Conservation (phyloP, 306 rosid species). For the Rosa chinensis region DNA sequence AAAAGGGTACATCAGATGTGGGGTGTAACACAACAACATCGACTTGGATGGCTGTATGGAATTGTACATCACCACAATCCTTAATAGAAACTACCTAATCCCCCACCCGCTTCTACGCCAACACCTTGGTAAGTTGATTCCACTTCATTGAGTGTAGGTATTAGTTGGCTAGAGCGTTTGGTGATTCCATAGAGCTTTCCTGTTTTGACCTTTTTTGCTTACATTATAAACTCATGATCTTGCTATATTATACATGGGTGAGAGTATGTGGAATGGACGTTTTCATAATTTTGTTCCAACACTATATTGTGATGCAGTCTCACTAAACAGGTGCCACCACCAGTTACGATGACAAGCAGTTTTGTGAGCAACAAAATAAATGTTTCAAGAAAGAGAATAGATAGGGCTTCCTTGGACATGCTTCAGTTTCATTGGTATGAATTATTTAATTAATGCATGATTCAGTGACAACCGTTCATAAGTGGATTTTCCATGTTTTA, state of each 20-base stretch:
- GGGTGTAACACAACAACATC: too few species aligned
- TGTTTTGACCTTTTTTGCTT: not conserved
- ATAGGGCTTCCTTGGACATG: slow-evolving; percentile 89
- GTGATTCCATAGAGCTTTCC: not conserved
- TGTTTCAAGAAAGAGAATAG: slow-evolving; percentile 92
- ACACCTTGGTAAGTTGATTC: too few species aligned
- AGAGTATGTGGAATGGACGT: not conserved
- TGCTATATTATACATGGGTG: not conserved
- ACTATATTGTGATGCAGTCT: slow-evolving; percentile 56
- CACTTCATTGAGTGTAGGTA: too few species aligned
- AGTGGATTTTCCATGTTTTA: not conserved
- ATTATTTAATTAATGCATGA: not conserved
- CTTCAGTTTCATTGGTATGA: slow-evolving; percentile 96
- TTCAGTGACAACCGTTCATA: not conserved
- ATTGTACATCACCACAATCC: too few species aligned
- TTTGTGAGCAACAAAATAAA: slow-evolving; percentile 78
- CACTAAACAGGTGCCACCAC: slow-evolving; percentile 96
- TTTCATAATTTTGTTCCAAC: not conserved
- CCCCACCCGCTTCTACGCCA: too few species aligned
- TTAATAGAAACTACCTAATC: too few species aligned
- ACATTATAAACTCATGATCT: not conserved
- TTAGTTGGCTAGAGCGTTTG: not conserved
- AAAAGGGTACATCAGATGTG: too few species aligned
- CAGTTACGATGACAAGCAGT: slow-evolving; percentile 92
- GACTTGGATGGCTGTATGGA: too few species aligned